A percentile compares a stretch with the other conserved stretches of the same genome.
Conservation (phyloP, 805 yeast genomes). For the Saturnispora mendoncae region DNA sequence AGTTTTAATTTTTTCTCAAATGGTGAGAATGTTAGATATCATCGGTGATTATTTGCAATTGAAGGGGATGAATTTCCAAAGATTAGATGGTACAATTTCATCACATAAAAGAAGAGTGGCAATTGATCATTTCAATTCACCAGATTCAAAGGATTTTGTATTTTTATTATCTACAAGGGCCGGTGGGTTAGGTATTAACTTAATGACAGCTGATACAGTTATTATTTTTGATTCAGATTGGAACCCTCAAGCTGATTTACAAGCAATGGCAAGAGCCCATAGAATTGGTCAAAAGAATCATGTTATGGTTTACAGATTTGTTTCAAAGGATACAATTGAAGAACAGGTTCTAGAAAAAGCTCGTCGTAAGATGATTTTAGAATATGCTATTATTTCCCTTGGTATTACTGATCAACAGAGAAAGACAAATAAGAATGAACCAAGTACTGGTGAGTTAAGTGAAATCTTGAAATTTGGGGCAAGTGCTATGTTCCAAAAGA, state of each 20-base stretch:
- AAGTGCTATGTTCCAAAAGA: slow-evolving; percentile 93
- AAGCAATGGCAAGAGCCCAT: slow-evolving; percentile 99
- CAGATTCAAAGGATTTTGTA: slow-evolving; percentile 84
- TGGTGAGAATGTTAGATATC: slow-evolving; percentile 95
- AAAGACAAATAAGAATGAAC: slow-evolving; percentile 54
- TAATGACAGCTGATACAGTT: slow-evolving; percentile 99
- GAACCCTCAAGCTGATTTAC: slow-evolving; percentile 99
- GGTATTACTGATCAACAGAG: slow-evolving; percentile 78
- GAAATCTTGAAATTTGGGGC: slow-evolving; percentile 98
- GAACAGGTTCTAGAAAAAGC: slow-evolving; percentile 97
- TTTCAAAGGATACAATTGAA: slow-evolving; percentile 96
- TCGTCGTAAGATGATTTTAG: slow-evolving; percentile 94
- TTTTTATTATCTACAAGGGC: slow-evolving; percentile 92
- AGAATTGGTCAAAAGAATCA: slow-evolving; percentile 99
- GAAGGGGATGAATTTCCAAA: slow-evolving; percentile 80
- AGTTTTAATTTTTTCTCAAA: slow-evolving; percentile 89
- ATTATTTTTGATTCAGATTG: slow-evolving; percentile 97
- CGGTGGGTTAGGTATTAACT: slow-evolving; percentile 96
- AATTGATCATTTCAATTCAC: slow-evolving; percentile 93
- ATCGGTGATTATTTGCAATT: slow-evolving; percentile 86
- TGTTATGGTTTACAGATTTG: slow-evolving; percentile 94
- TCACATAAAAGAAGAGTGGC: slow-evolving; percentile 89
- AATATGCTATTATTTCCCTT: slow-evolving; percentile 91
- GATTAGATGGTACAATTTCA: slow-evolving; percentile 95
- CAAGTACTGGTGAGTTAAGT: slow-evolving; percentile 73